Conservation (phyloP, 106 monocot genomes). For the Triglochin maritima region DNA sequence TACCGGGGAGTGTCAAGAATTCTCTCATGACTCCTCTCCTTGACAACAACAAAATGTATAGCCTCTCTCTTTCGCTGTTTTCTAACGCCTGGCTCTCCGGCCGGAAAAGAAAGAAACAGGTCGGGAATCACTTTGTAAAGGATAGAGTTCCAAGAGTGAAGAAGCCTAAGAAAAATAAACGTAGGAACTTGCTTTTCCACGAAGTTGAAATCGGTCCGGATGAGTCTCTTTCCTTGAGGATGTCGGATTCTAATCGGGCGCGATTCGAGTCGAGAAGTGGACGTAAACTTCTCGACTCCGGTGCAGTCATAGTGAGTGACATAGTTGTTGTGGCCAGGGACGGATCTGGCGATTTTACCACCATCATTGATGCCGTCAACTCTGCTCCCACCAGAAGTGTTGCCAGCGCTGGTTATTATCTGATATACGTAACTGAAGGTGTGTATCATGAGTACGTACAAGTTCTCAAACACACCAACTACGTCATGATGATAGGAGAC, state of each 20-base stretch:
- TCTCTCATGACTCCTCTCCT: neutral
- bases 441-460: conserved; percentile 21
- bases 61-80: conserved; percentile 8
- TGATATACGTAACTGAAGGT: conserved; percentile 30
- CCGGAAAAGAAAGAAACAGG: neutral
- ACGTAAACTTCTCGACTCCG: neutral
- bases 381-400: conserved; percentile 17
- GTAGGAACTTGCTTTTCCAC: neutral
- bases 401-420: conserved; percentile 3
- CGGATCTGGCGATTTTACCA: conserved; percentile 30
- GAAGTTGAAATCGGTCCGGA: neutral
- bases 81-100: neutral
- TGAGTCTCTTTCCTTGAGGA: neutral
- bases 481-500: conserved; percentile 31
- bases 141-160: conserved; percentile 1
- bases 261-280: neutral
- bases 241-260: neutral
- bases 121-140: too few species aligned
- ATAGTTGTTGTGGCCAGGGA: conserved; percentile 33
- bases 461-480: conserved; percentile 3
- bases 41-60: conserved; percentile 14
- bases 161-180: neutral
- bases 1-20: conserved; percentile 6
- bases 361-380: conserved; percentile 23
- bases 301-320: conserved; percentile 6